phyloP scores from a whole-genome alignment of 805 yeast species.

The Cyberlindnera japonica region DNA sequence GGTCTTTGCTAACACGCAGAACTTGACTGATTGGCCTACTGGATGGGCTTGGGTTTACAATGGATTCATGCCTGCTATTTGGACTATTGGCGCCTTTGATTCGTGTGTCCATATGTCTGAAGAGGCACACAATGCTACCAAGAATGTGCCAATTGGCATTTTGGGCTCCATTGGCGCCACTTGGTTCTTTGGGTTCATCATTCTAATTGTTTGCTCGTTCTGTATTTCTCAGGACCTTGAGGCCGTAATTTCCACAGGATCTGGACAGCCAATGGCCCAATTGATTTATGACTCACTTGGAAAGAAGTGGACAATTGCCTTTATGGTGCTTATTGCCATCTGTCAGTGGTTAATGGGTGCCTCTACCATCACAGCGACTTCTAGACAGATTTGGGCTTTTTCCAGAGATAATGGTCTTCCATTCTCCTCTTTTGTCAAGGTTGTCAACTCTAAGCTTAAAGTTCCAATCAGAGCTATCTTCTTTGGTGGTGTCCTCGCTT shows the following conservation, averaged over 20 bases:
- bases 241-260: conserved; percentile 37
- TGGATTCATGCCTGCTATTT: conserved; percentile 59
- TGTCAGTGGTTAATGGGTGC: conserved; percentile 71
- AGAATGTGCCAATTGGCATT: conserved; percentile 61
- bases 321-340: conserved; percentile 53
- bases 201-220: conserved; percentile 51
- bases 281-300: conserved; percentile 61
- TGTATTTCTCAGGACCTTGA: conserved; percentile 41
- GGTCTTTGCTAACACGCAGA: conserved; percentile 51
- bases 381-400: conserved; percentile 72
- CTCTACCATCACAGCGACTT: conserved; percentile 54
- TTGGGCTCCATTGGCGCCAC: conserved; percentile 53
- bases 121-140: conserved; percentile 59
- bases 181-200: conserved; percentile 53
- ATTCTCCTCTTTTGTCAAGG: conserved; percentile 50
- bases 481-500: conserved; percentile 35
- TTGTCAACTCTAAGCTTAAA: conserved; percentile 50
- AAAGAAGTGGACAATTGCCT: conserved; percentile 61
- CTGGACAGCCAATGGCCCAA: conserved; percentile 67
- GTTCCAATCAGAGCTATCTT: conserved; percentile 66
- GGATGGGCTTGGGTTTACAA: conserved; percentile 54
- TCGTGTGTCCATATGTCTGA: conserved; percentile 70
- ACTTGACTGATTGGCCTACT: conserved; percentile 48
- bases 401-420: conserved; percentile 77
- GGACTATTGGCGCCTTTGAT: conserved; percentile 75